Conservation (phyloP, 345 rosid species). For the Turritis glabra region DNA sequence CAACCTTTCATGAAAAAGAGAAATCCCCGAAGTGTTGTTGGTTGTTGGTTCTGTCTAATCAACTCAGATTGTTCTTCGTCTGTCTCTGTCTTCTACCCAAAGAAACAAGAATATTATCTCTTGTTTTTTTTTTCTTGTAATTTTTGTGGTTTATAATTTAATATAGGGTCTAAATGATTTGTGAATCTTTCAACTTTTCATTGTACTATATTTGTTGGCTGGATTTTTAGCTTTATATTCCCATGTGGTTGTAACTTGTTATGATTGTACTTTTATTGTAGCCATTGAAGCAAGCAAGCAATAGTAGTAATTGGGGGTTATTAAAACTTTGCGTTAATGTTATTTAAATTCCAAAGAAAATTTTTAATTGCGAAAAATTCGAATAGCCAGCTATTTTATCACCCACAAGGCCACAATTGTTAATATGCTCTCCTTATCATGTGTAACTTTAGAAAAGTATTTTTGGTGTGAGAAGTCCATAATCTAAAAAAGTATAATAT, state of each 20-base stretch:
- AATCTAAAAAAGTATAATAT: background rate
- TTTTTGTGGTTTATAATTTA: conserved; percentile 30
- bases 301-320: background rate
- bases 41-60: conserved; percentile 34
- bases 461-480: background rate
- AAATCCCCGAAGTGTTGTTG: conserved; percentile 37
- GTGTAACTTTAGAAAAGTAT: background rate
- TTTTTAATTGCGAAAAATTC: background rate
- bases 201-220: conserved; percentile 11
- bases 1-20: conserved; percentile 35
- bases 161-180: conserved; percentile 34
- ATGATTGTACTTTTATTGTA: conserved; percentile 28
- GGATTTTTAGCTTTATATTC: conserved; percentile 17
- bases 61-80: conserved; percentile 31
- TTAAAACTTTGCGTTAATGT: background rate
- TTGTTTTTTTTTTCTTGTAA: background rate
- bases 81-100: conserved; percentile 5
- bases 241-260: conserved; percentile 32
- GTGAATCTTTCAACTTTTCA: conserved; percentile 25
- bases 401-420: background rate
- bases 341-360: background rate
- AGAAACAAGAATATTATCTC: conserved; percentile 20
- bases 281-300: conserved; percentile 22
- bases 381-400: conserved; percentile 17
- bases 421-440: conserved; percentile 5